Conservation (phyloP, 2,329 filamentous ascomycete species). For the Scedosporium dehoogii region DNA sequence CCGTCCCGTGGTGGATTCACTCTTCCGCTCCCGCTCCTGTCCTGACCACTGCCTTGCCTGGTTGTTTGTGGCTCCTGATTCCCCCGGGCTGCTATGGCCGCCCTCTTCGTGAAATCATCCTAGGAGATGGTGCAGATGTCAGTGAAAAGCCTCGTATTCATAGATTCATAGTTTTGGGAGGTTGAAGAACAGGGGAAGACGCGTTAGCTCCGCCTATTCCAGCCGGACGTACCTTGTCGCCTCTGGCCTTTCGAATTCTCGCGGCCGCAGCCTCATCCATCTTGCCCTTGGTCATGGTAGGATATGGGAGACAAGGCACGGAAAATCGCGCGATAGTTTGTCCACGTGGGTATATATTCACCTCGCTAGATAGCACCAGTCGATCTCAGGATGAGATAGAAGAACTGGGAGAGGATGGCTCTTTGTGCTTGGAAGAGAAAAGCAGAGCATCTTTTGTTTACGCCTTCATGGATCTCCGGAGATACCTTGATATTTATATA, state of each 20-base stretch:
- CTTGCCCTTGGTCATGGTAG: constrained; percentile 16
- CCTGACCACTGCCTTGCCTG: too few species aligned
- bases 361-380: too few species aligned
- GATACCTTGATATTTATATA: background rate
- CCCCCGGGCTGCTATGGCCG: too few species aligned
- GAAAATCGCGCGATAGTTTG: background rate
- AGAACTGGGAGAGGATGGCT: background rate
- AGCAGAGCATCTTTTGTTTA: too few species aligned
- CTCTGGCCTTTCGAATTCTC: constrained; percentile 30
- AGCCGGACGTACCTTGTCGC: constrained; percentile 23
- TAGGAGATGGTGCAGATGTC: too few species aligned
- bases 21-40: too few species aligned
- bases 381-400: too few species aligned
- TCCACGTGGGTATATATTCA: background rate
- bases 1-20: too few species aligned
- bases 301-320: background rate
- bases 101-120: too few species aligned
- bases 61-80: too few species aligned
- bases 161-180: background rate
- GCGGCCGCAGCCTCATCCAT: constrained; percentile 33
- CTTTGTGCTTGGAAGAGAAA: background rate
- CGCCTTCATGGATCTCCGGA: background rate
- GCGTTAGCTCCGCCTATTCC: background rate
- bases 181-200: background rate
- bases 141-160: too few species aligned